Conservation (phyloP, 75 land plant genomes). For the Picea glauca region DNA sequence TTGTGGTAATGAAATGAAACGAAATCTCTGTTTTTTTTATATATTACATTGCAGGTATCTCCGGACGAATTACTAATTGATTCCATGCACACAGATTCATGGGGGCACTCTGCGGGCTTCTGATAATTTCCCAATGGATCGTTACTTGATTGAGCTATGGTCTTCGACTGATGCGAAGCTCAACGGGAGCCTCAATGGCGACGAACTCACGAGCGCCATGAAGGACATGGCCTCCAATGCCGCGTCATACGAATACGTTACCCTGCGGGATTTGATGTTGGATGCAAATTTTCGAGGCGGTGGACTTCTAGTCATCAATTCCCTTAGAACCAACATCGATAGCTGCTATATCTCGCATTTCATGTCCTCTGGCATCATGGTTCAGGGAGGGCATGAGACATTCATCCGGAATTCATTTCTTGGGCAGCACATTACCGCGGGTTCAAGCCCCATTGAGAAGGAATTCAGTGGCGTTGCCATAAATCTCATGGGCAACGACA, state of each 20-base stretch:
- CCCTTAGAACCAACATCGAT: slow-evolving; percentile 55
- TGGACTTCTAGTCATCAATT: slow-evolving; percentile 49
- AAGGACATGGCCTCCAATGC: background rate
- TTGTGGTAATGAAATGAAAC: slow-evolving; percentile 27
- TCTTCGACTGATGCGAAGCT: slow-evolving; percentile 18
- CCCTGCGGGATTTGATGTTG: slow-evolving; percentile 57
- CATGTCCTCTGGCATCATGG: slow-evolving; percentile 22
- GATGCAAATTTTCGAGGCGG: slow-evolving; percentile 73
- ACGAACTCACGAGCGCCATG: background rate
- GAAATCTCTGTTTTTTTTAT: background rate
- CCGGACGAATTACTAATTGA: background rate
- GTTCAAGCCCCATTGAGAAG: slow-evolving; percentile 23
- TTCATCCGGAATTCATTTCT: slow-evolving; percentile 26
- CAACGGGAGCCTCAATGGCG: background rate
- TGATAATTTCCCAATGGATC: slow-evolving; percentile 41
- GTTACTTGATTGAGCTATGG: slow-evolving; percentile 59
- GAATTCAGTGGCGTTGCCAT: slow-evolving; percentile 28
- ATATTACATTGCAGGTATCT: background rate
- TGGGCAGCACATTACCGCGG: slow-evolving; percentile 41
- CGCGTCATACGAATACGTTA: slow-evolving; percentile 49
- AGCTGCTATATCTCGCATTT: slow-evolving; percentile 56
- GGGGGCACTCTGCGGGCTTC: slow-evolving; percentile 73
- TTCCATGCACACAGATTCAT: slow-evolving; percentile 32
- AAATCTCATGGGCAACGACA: slow-evolving; percentile 26
- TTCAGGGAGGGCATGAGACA: slow-evolving; percentile 35